Conservation (phyloP, 305 asterid species). For the Plantago lanceolata region DNA sequence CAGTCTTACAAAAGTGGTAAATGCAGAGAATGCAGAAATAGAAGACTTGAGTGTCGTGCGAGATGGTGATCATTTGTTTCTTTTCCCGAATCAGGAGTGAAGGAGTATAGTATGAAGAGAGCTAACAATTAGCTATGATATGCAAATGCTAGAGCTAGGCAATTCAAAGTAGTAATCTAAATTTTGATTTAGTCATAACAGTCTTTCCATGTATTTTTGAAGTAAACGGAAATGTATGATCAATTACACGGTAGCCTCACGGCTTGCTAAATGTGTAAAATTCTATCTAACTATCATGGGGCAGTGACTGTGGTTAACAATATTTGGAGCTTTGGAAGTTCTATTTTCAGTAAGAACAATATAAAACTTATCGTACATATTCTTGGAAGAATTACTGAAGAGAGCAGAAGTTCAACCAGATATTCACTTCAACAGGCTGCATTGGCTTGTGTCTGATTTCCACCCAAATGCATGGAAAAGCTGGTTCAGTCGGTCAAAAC, state of each 20-base stretch:
- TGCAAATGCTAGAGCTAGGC: constrained; percentile 23
- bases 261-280: constrained; percentile 14
- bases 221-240: constrained; percentile 19
- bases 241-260: constrained; percentile 2
- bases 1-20: constrained; percentile 45
- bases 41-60: constrained; percentile 61
- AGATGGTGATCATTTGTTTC: constrained; percentile 83
- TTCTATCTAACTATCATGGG: constrained; percentile 27
- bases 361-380: constrained; percentile 26
- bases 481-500: constrained; percentile 17
- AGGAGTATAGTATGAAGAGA: constrained; percentile 31
- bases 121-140: constrained; percentile 24
- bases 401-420: constrained; percentile 18
- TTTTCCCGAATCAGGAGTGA: constrained; percentile 32
- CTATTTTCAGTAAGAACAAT: constrained; percentile 20
- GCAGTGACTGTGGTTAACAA: constrained; percentile 21
- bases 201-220: constrained; percentile 20
- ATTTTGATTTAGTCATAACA: constrained; percentile 18
- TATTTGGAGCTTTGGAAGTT: constrained; percentile 15
- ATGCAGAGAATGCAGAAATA: constrained; percentile 77
- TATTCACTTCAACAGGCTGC: constrained; percentile 21
- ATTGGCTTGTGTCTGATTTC: constrained; percentile 7
- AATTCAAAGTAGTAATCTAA: constrained; percentile 21
- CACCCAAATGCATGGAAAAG: constrained; percentile 18
- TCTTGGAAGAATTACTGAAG: constrained; percentile 21